Base-by-base conservation (phyloP, 228 moss, liverwort and hornwort species). In the Sphagnum fallax region DNA sequence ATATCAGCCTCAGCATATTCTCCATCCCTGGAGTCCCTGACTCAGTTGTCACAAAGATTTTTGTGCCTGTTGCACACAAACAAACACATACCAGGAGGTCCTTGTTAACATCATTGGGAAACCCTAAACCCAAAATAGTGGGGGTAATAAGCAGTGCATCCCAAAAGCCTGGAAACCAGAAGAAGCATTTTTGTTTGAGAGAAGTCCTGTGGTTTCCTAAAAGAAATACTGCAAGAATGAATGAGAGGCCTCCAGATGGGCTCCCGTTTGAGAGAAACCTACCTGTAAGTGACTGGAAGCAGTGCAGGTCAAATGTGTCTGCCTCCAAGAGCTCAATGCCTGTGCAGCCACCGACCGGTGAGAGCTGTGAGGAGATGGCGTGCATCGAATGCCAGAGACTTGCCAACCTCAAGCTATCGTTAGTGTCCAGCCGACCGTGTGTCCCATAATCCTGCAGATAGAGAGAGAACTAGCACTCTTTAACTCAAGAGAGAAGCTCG, bases 331-430 rank as follows among this genome's bases (percentile, higher is more conserved):
- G 80, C 74, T 94, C 94, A 60, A 94, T 82, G 61, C 88, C 90
- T 16, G 90, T 87, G 83, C 90, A 90, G 6, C 94, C 94, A 63
- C 83, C 72, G 4, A 91, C 88, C 8, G 94, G 91, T 51, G 91
- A 94, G 8, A 94, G 80, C 76, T 94, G 91, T 68, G 88, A 78
- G 4, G 94, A 91, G 69, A 94, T 94, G 7, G 94, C 91, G 75
- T 91, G 94, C 94, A 94, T 90, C 6, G 91, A 94, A 68, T 94
- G 94, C 91, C 94, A 94, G 4, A 94, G 88, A 88, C 91, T 91
- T 65, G 94, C 91, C 48, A 94, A 74, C 74, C 94, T 84, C 82
- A 94, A 80, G 76, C 91, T 94, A 77, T 91, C 91, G 78, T 94
- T 94, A 4, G 91, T 94, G 72, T 94, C 94, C 65, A 94, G 81